These are phyloP conservation scores for Themeda triandra DNA, from an alignment of 176 grass and related monocot species.

Conservation along the genomic window DNA sequence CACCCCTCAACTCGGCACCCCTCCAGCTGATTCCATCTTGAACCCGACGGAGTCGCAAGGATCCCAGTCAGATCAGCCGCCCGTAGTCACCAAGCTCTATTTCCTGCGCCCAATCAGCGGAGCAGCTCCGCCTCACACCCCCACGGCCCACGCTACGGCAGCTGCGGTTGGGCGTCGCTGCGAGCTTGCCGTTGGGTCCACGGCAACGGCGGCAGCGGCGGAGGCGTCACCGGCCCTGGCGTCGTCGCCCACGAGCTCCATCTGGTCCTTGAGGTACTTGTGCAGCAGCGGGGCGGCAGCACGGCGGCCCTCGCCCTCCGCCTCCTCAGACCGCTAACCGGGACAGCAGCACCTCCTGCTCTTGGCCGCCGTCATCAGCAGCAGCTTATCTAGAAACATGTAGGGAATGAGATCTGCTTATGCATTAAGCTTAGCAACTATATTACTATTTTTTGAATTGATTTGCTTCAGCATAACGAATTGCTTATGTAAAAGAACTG, in stretches of 20 bases:
- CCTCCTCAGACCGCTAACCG: not conserved
- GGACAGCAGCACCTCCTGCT: not conserved
- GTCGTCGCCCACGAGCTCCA: constrained; percentile 47
- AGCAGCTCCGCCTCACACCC: not conserved
- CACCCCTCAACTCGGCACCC: too few relatives aligned
- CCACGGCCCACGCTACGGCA: too few relatives aligned
- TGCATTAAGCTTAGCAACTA: too few relatives aligned
- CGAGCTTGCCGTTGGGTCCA: not conserved
- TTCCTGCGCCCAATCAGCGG: too few relatives aligned
- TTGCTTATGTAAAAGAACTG: too few relatives aligned
- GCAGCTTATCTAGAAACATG: too few relatives aligned
- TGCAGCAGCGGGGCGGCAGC: constrained; percentile 26
- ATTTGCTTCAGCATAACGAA: too few relatives aligned
- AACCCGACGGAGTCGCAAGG: too few relatives aligned
- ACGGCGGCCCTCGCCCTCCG: not conserved
- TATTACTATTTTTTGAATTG: too few relatives aligned
- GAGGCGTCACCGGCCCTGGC: not conserved
- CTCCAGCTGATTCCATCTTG: too few relatives aligned
- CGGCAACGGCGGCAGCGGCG: not conserved
- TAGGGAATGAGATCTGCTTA: too few relatives aligned
- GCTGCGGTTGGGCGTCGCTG: not conserved
- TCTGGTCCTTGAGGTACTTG: constrained; percentile 73
- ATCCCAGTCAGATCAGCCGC: not conserved
- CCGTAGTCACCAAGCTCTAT: not conserved
- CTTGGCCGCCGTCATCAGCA: too few relatives aligned